Evolutionary conservation across 768 basidiomycete genomes (phyloP), one percentile per base, ranked within the genome.

Genomic region (Vishniacozyma victoriae): DNA sequence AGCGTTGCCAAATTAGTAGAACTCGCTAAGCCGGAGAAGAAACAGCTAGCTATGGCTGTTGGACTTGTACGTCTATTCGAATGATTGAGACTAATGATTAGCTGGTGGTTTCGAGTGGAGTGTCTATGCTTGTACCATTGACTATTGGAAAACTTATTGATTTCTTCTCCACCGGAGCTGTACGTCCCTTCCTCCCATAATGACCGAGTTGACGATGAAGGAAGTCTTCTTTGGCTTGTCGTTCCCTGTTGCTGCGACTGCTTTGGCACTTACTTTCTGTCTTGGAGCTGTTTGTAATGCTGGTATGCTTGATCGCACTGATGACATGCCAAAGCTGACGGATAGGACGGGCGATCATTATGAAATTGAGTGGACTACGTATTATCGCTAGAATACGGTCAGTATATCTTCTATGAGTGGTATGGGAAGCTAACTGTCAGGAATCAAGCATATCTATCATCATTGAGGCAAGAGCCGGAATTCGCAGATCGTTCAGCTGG

Each of bases 61-160:
- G 85, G 84, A 1, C 49, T 77, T 46, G 75, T 76, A 33, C 29
- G 29, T 9, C 29, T n/a, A 9, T 9, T 33, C 9, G 29, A 33
- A 33, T 33, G 9, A 33, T n/a, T 33, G 9, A 57, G 46, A 55
- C 26, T 37, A 3, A 13, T 5, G 15, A 24, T 7, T 37, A 93
- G 54, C 77, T 96, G 6, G 70, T 92, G 14, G 77, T 89, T n/a
- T 93, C 91, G 0, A 88, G 89, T 7, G 76, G 85, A 2, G 87
- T 99, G 18, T 86, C 88, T 3, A 86, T 96, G 83, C 86, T 85
- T 55, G 79, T 97, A 12, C 93, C 93, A 0, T 81, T 95, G 59
- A 90, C 90, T 1, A 84, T 96, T 61, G 93, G 93, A 9, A 87
- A 82, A 69, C 76, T 97, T 43, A 95, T 99, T 53, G 92, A 96